phyloP scores from a whole-genome alignment of 1,284 basidiomycete genomes.

The Earliella scabrosa region DNA sequence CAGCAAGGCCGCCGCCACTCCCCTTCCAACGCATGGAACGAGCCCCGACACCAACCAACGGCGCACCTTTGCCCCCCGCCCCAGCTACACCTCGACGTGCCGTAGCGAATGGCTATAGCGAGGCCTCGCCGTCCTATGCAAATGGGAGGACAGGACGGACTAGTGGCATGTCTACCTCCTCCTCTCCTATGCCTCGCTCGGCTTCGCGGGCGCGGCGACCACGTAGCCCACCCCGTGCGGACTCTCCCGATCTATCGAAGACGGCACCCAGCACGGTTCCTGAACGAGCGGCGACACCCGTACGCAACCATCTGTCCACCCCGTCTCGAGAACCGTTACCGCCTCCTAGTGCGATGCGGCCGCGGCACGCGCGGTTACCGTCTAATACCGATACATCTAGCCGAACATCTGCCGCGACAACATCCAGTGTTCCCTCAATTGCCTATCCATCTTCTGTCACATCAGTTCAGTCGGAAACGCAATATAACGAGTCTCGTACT shows the following conservation, averaged over 20 bases:
- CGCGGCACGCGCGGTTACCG: slow-evolving; percentile 39
- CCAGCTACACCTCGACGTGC: slow-evolving; percentile 29
- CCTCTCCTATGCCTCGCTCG: slow-evolving; percentile 22
- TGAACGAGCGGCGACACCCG: slow-evolving; percentile 26
- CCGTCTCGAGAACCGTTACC: slow-evolving; percentile 28
- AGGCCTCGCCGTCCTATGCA: slow-evolving; percentile 10
- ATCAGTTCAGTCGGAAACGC: slow-evolving; percentile 17
- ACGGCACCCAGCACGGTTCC: slow-evolving; percentile 20
- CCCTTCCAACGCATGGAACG: slow-evolving; percentile 33
- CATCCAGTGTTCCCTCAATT: slow-evolving; percentile 32
- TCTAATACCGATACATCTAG: slow-evolving; percentile 38
- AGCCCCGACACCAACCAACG: slow-evolving; percentile 36
- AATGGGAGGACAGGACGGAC: slow-evolving; percentile 22
- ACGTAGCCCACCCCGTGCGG: slow-evolving; percentile 29
- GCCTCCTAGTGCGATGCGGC: slow-evolving; percentile 40
- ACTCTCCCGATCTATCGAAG: slow-evolving; percentile 28
- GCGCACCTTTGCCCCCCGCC: slow-evolving; percentile 31
- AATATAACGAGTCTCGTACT: slow-evolving; percentile 9
- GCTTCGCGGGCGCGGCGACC: slow-evolving; percentile 29
- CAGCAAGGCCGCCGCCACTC: slow-evolving; percentile 33
- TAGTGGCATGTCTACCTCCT: slow-evolving; percentile 23
- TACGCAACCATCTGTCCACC: slow-evolving; percentile 28
- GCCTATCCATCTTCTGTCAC: slow-evolving; percentile 26
- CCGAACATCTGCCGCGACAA: slow-evolving; percentile 28
- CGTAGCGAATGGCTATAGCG: slow-evolving; percentile 27